Conservation (phyloP, 2,329 filamentous ascomycete genomes). For the Myriosclerotinia scirpicola region DNA sequence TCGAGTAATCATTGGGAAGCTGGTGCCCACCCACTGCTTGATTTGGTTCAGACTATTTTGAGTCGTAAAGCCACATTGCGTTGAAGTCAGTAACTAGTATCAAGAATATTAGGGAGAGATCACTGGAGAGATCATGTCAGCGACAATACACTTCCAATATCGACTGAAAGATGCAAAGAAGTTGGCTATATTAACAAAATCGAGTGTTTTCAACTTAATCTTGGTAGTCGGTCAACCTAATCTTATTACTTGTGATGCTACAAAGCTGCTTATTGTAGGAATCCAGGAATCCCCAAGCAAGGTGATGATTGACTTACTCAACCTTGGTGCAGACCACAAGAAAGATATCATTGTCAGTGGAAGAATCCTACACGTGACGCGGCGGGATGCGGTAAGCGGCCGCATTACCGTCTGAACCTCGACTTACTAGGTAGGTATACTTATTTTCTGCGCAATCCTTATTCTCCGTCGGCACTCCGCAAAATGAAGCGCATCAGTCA, state of each 20-base stretch:
- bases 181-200: no score
- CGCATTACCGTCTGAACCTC: slow-evolving; percentile 15
- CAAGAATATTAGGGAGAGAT: not conserved
- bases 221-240: no score
- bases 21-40: not conserved
- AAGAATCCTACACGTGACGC: not conserved
- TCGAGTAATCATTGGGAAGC: not conserved
- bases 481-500: slow-evolving; percentile 39
- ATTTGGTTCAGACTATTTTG: no score
- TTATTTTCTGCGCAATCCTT: slow-evolving; percentile 11
- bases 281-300: not conserved
- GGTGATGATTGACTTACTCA: not conserved
- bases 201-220: no score
- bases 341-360: not conserved
- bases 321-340: not conserved
- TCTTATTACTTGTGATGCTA: not conserved
- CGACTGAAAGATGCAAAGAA: not conserved
- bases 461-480: slow-evolving; percentile 25
- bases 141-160: not conserved
- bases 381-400: not conserved
- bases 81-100: not conserved
- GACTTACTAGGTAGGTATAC: not conserved
- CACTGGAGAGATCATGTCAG: no score
- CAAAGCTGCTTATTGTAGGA: not conserved
- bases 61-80: not conserved